Evolutionary conservation across 2,329 filamentous ascomycete genomes (phyloP).

Genomic region (Zasmidium cellare): DNA sequence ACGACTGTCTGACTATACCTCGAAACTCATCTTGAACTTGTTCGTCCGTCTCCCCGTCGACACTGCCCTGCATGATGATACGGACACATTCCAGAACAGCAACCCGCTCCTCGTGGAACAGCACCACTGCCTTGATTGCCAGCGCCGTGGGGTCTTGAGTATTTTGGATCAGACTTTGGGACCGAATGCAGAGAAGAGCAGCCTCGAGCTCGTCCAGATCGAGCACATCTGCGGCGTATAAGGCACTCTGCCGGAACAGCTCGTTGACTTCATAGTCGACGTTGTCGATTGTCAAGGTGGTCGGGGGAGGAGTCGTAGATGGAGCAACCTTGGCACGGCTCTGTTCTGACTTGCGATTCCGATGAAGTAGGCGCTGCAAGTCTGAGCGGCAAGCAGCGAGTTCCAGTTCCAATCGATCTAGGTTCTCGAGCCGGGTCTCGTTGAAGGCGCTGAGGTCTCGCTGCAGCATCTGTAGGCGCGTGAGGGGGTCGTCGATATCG

Average conservation of each 20-base stretch:
- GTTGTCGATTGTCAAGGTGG: conserved; percentile 71
- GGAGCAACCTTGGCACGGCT: conserved; percentile 72
- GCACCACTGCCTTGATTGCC: conserved; percentile 77
- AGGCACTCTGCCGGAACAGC: conserved; percentile 78
- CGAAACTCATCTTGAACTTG: conserved; percentile 57
- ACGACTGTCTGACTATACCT: conserved; percentile 58
- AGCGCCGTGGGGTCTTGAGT: conserved; percentile 67
- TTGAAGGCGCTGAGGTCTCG: conserved; percentile 77
- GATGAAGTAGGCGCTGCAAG: conserved; percentile 72
- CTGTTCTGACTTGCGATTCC: conserved; percentile 69
- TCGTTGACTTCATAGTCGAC: conserved; percentile 79
- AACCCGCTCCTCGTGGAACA: conserved; percentile 82
- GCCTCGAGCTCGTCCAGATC: conserved; percentile 88
- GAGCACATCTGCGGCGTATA: conserved; percentile 82
- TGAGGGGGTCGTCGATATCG: conserved; percentile 70
- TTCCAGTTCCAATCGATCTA: conserved; percentile 66
- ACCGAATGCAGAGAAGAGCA: conserved; percentile 68
- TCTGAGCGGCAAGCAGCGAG: conserved; percentile 67
- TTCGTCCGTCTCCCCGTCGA: conserved; percentile 56
- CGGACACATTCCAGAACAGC: conserved; percentile 82
- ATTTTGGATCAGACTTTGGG: conserved; percentile 68
- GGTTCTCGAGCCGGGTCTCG: conserved; percentile 67
- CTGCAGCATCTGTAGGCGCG: conserved; percentile 79
- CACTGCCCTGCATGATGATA: conserved; percentile 68
- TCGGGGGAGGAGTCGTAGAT: conserved; percentile 47